Evolutionary conservation across 768 basidiomycete genomes (phyloP).

Genomic region (Kwoniella shandongensis): DNA sequence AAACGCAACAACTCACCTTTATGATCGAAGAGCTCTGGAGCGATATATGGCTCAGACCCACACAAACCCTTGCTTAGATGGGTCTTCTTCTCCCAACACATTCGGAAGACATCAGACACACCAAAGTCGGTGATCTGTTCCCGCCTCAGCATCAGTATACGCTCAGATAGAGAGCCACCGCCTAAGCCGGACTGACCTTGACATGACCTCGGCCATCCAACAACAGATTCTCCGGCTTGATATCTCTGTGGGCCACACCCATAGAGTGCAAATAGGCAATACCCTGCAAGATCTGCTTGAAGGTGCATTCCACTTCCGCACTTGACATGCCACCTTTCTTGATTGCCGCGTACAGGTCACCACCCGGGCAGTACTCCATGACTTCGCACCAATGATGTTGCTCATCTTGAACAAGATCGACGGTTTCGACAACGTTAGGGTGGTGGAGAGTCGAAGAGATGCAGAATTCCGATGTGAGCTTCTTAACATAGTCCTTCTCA

Average conservation of each 20-base stretch:
- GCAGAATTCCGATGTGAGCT: slow-evolving; percentile 98
- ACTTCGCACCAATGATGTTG: slow-evolving; percentile 97
- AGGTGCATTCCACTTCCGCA: slow-evolving; percentile 93
- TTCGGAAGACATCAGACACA: slow-evolving; percentile 96
- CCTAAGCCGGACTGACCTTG: slow-evolving; percentile 64
- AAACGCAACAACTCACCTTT: slow-evolving; percentile 68
- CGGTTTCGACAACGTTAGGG: slow-evolving; percentile 93
- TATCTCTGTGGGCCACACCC: slow-evolving; percentile 95
- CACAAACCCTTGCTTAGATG: slow-evolving; percentile 97
- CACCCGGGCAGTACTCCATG: slow-evolving; percentile 99
- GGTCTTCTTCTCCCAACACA: slow-evolving; percentile 96
- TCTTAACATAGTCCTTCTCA: slow-evolving; percentile 99
- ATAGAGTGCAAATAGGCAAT: slow-evolving; percentile 90
- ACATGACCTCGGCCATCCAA: slow-evolving; percentile 88
- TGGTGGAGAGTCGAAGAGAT: slow-evolving; percentile 95
- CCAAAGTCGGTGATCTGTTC: slow-evolving; percentile 97
- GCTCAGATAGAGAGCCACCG: slow-evolving; percentile 13
- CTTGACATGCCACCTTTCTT: slow-evolving; percentile 93
- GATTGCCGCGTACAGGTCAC: slow-evolving; percentile 96
- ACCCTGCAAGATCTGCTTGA: slow-evolving; percentile 90
- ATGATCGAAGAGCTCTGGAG: slow-evolving; percentile 92
- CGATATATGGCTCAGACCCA: slow-evolving; percentile 97
- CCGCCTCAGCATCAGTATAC: too few species aligned
- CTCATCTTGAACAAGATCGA: slow-evolving; percentile 99
- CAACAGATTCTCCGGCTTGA: slow-evolving; percentile 97